phyloP scores from a whole-genome alignment of 768 basidiomycete species.

The Termitomyces sp. region DNA sequence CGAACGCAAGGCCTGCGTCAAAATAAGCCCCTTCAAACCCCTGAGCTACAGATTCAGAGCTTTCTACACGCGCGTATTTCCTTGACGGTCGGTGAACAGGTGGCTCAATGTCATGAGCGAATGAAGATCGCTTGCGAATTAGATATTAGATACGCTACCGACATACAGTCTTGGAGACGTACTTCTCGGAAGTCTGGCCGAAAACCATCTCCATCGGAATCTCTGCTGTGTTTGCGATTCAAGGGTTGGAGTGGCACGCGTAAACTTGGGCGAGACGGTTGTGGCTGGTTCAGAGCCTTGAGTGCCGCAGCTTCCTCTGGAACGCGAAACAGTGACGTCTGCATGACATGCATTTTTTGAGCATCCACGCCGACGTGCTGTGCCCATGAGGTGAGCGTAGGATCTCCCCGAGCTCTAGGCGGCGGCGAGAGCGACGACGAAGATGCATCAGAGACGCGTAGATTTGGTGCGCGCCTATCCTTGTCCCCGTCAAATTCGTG shows the following conservation, averaged over 20 bases:
- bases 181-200: constrained; percentile 61
- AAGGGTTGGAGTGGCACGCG: constrained; percentile 32
- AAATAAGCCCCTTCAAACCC: constrained; percentile 60
- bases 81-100: constrained; percentile 67
- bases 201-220: constrained; percentile 68
- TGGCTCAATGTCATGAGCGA: constrained; percentile 67
- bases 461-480: constrained; percentile 5
- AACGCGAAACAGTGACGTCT: constrained; percentile 76
- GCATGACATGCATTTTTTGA: constrained; percentile 92
- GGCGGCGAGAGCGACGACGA: constrained; percentile 29
- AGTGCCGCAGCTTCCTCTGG: constrained; percentile 70
- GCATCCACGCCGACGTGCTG: constrained; percentile 73
- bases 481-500: constrained; percentile 11
- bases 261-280: constrained; percentile 29
- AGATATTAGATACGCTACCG: constrained; percentile 3
- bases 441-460: constrained; percentile 26
- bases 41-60: constrained; percentile 56
- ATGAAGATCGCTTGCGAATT: constrained; percentile 63
- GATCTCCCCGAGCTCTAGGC: constrained; percentile 29
- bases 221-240: constrained; percentile 71
- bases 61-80: constrained; percentile 75
- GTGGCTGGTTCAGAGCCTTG: constrained; percentile 44
- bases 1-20: constrained; percentile 83
- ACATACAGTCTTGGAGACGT: background rate
- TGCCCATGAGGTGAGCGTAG: constrained; percentile 64